A percentile compares a stretch with the other conserved stretches of the same genome.
These are phyloP conservation scores for Suillus spraguei DNA, from an alignment of 768 basidiomycete genomes.

Conservation along the genomic window DNA sequence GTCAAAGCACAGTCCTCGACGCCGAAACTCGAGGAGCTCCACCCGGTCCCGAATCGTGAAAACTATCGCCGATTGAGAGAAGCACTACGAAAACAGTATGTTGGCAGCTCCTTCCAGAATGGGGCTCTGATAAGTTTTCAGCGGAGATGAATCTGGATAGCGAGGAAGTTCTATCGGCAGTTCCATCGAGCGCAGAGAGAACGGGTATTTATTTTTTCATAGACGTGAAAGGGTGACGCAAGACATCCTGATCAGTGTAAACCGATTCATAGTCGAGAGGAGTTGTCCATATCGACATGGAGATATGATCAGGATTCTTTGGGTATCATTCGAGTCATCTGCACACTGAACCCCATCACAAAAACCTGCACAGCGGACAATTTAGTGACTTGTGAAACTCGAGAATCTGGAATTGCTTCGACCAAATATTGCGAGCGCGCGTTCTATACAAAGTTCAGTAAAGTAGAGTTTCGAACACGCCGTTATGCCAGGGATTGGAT, in stretches of 20 bases:
- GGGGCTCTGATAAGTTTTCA: constrained; percentile 14
- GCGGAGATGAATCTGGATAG: constrained; percentile 34
- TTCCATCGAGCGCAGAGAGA: constrained; percentile 12
- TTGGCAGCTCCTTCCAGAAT: constrained; percentile 23
- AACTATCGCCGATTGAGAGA: constrained; percentile 26
- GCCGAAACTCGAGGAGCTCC: not conserved
- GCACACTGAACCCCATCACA: not conserved
- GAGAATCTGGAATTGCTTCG: not conserved
- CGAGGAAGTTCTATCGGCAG: constrained; percentile 24
- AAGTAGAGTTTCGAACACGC: constrained; percentile 5
- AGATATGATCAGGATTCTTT: constrained; percentile 3
- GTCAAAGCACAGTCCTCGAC: not conserved
- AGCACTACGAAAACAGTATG: constrained; percentile 24
- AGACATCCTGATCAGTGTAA: constrained; percentile 17
- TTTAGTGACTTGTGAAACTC: not conserved
- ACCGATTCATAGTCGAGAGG: not conserved
- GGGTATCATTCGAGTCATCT: not conserved
- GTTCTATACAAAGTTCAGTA: constrained; percentile 8
- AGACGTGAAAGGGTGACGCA: constrained; percentile 20
- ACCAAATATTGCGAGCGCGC: not conserved
- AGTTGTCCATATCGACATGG: not conserved
- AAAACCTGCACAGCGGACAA: not conserved
- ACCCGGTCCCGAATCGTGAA: constrained; percentile 9
- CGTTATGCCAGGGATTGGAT: constrained; percentile 5
- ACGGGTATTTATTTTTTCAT: constrained; percentile 18